Conservation (phyloP, 306 rosid species). For the Vigna nakashimae region DNA sequence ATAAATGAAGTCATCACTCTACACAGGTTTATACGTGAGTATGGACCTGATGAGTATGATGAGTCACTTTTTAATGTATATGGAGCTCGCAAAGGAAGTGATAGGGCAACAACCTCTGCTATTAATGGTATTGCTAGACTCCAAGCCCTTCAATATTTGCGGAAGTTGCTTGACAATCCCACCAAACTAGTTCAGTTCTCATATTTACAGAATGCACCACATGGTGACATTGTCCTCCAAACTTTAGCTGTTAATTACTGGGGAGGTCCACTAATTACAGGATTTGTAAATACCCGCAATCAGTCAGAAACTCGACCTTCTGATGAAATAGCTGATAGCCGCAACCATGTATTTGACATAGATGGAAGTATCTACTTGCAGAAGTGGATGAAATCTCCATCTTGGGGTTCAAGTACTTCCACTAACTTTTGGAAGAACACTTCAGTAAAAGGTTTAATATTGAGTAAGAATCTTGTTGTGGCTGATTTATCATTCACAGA, state of each 20-base stretch:
- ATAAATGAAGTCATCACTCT: conserved; percentile 78
- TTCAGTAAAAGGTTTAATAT: conserved; percentile 68
- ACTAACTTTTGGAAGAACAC: conserved; percentile 80
- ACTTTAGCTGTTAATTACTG: conserved; percentile 87
- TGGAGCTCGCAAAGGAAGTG: conserved; percentile 82
- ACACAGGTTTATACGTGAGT: conserved; percentile 76
- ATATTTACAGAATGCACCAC: conserved; percentile 72
- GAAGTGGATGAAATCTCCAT: conserved; percentile 89
- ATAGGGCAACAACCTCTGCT: conserved; percentile 72
- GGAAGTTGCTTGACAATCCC: conserved; percentile 88
- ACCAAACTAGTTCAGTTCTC: conserved; percentile 86
- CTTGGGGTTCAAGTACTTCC: conserved; percentile 78
- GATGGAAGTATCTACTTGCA: conserved; percentile 94
- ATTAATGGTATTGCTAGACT: conserved; percentile 82
- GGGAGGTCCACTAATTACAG: conserved; percentile 82
- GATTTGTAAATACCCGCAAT: conserved; percentile 52
- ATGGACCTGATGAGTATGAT: conserved; percentile 80
- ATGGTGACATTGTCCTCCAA: conserved; percentile 79
- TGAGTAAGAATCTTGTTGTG: conserved; percentile 87
- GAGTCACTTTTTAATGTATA: conserved; percentile 68
- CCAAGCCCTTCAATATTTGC: conserved; percentile 82
- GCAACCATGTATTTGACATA: conserved; percentile 73
- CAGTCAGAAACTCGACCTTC: conserved; percentile 53
- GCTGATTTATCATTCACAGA: conserved; percentile 75
- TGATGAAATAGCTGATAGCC: conserved; percentile 57